Base-by-base conservation (phyloP, 345 rosid species). In the Hypericum androsaemum region DNA sequence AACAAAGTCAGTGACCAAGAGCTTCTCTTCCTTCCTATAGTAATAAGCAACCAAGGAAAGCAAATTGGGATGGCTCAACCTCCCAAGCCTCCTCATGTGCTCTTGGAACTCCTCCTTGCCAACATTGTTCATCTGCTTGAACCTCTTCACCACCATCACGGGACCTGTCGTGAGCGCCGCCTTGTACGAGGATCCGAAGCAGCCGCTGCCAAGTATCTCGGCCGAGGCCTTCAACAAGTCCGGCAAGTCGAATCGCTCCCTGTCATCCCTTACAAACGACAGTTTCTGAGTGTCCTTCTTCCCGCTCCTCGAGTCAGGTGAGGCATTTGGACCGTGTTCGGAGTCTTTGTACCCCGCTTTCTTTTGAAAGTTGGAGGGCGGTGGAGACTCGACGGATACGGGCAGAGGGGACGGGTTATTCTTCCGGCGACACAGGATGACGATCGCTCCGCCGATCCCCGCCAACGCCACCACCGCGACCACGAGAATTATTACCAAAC, bases 1-100 rank as follows among this genome's bases (percentile, higher is more conserved):
- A 22, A 83, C 70, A 38, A 50, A 80, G 48, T 92, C 81, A 9
- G 51, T 40, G 12, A 88, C 76, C 74, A 85, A 74, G 56, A 92
- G 85, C 68, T 85, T 92, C 71, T 92, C 97, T 55, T 92, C 97
- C 53, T 76, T 92, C 38, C 83, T 73, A 40, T 92, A 88, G 57
- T 80, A 85, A 54, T 85, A 92, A 45, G 97, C 94, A 36, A 88
- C 85, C 41, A 85, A 72, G 17, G 95, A 83, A 43, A 88, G 83
- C 64, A 92, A 48, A 72, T 88, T 85, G 0, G 74, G 51, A 67
- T 92, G 94, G 9, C 45, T 71, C 60, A 92, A 68, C 62, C 83
- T 81, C 32, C 98, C 95, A 2, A 88, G 8, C 48, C 83, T 78
- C 67, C 75, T 81, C 88, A 92, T 83, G 47, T 92, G 97, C 67